These are phyloP conservation scores for Solanum appendiculatum DNA, from an alignment of 257 asterid genomes.

Conservation along the genomic window DNA sequence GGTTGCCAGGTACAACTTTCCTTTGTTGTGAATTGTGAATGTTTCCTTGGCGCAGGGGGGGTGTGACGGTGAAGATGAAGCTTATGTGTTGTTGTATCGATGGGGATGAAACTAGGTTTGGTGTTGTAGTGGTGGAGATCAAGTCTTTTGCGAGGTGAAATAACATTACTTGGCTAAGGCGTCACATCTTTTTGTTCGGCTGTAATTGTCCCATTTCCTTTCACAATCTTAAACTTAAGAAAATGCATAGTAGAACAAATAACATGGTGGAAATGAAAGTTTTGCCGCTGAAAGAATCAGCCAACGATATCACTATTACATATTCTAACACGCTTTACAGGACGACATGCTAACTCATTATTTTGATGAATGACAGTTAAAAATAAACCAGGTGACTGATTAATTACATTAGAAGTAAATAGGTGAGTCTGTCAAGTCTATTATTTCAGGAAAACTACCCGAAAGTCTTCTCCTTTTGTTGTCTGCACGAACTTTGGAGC, in stretches of 20 bases:
- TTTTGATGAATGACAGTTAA: not conserved
- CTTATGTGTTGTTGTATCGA: not conserved
- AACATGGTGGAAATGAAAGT: not conserved
- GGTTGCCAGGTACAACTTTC: not conserved
- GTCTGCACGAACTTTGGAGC: constrained; percentile 13
- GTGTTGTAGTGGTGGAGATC: not conserved
- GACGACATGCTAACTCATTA: not conserved
- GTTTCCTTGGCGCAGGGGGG: no score
- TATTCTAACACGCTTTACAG: not conserved
- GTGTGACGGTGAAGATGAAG: not conserved
- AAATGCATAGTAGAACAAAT: not conserved
- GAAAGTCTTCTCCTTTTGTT: constrained; percentile 44
- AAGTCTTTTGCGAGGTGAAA: not conserved
- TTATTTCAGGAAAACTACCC: constrained; percentile 39
- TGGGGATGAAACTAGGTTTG: not conserved
- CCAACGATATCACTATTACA: not conserved
- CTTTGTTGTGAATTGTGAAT: not conserved
- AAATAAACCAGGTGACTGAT: not conserved
- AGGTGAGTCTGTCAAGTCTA: constrained; percentile 86
- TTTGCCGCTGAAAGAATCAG: not conserved
- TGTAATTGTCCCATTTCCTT: not conserved
- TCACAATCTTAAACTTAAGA: not conserved
- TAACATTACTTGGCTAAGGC: not conserved
- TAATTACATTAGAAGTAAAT: constrained; percentile 20
- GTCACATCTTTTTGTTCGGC: not conserved